Base-by-base conservation (phyloP, 768 basidiomycete genomes). In the Tephrocybe rancida region DNA sequence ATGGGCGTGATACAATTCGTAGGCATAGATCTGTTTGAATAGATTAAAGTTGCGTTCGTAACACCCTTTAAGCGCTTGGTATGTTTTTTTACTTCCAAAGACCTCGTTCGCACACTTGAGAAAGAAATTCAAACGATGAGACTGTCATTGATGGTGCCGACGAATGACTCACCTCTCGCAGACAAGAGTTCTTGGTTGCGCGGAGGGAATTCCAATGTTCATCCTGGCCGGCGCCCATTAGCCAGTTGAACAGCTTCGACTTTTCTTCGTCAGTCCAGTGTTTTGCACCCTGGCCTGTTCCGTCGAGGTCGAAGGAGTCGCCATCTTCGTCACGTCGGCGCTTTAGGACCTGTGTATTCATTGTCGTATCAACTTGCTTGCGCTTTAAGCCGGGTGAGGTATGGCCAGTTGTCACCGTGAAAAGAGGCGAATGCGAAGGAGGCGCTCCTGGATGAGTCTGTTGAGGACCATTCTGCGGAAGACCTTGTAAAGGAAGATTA, bases 221-320 rank as follows among this genome's bases (percentile, higher is more conserved):
- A 61, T 91, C 88, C 61, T 86, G 81, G 16, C 78, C 78, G 11
- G 70, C 71, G 19, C 80, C 87, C 83, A 92, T 87, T 43, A 92
- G 80, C 88, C 89, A 92, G 39, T 72, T 80, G 67, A 92, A 92
- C 42, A 92, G 73, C 56, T 80, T 83, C 13, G 87, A 79, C 70
- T 91, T 92, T 64, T 92, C 89, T 8, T 90, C 88, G 65, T 90
- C 90, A 0, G 88, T 88, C 89, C 89, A 92, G 61, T 92, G 89
- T 60, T 90, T 90, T 1, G 89, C 86, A 22, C 89, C 89, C 55
- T 82, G 80, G 3, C 71, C 78, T 8, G 67, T 65, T 48, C 78
- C 74, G 46, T 80, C 79, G 26, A 77, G 66, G 60, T 83, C 81
- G 56, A 73, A 78, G 39, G 59, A 61, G 46, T 76, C 72, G 5